Evolutionary conservation across 352 stramenopile genomes (phyloP), one percentile per base, ranked within the genome.

Genomic region (Phytophthora sp.): DNA sequence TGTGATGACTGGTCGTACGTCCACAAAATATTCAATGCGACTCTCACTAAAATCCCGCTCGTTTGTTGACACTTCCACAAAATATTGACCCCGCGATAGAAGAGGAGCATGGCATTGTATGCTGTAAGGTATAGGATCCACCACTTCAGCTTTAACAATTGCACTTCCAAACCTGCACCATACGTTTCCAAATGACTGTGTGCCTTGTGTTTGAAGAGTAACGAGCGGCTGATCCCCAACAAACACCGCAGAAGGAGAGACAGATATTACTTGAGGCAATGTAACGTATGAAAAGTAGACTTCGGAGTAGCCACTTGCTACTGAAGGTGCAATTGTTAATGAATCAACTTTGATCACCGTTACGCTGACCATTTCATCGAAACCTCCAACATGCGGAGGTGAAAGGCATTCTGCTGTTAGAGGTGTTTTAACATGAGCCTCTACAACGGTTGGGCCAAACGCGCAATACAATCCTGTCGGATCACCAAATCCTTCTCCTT

Each of bases 21-120:
- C 31, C 17, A 83, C 39, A 9, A 17, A 62, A 39, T 72, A 75
- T 23, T 28, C 37, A 20, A 70, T 5, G 0, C 21, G 43, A 11
- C 72, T 76, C 0, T 77, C 60, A 27, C 73, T 84, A 31, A 85
- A 88, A 37, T 88, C 78, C 6, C 56, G 50, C 26, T 67, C 49
- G 39, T 88, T 88, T 5, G 57, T 66, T 3, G 76, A 84, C 0
- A 88, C 48, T 35, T 78, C 74, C 6, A 85, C 39, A 20, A 58
- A 49, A 27, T 72, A 66, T 12, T 34, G 39, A 9, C 66, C 71
- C 15, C 38, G 23, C 3, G 27, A 15, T 11, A 74, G 23, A 0
- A 44, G 8, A 8, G 73, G 70, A 11, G 65, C 41, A 0, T 8
- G 41, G 12, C 76, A 88, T 5, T 32, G 23, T 1, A 84, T 31